These are phyloP conservation scores for Senna siamea DNA, from an alignment of 306 rosid genomes.

Conservation along the genomic window DNA sequence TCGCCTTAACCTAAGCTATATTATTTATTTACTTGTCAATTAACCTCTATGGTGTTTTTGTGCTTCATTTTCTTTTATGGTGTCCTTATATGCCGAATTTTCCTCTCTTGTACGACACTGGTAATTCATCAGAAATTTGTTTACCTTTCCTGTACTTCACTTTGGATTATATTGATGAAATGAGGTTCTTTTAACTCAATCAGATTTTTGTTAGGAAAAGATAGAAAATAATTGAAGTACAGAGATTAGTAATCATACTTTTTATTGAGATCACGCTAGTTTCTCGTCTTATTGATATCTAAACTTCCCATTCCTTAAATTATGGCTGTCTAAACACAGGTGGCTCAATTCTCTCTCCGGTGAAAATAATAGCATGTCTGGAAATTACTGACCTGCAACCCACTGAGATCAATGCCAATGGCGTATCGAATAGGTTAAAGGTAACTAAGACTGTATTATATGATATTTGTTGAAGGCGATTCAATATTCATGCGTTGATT, in stretches of 20 bases:
- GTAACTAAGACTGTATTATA: conserved; percentile 1
- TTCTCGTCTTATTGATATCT: no score
- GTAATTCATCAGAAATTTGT: conserved; percentile 20
- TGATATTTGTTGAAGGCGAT: conserved; percentile 8
- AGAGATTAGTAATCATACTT: conserved; percentile 2
- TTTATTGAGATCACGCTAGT: no score
- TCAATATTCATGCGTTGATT: conserved; percentile 3
- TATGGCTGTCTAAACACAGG: neutral
- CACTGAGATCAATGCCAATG: conserved; percentile 19
- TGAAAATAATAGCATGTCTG: conserved; percentile 13
- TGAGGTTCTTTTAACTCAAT: neutral
- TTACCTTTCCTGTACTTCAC: conserved; percentile 23
- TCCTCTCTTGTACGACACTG: conserved; percentile 18
- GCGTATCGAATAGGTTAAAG: conserved; percentile 2
- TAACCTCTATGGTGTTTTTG: conserved; percentile 24
- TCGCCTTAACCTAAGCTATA: conserved; percentile 34
- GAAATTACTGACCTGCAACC: neutral
- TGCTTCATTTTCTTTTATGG: conserved; percentile 22
- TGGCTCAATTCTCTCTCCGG: neutral
- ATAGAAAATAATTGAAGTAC: conserved; percentile 1
- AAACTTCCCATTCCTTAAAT: no score
- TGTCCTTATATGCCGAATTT: conserved; percentile 13
- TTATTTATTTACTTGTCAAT: conserved; percentile 1
- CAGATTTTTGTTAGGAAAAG: conserved; percentile 13
- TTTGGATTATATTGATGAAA: conserved; percentile 19